These are phyloP conservation scores for Cytospora mali DNA, from an alignment of 2,329 filamentous ascomycete species.

Conservation along the genomic window DNA sequence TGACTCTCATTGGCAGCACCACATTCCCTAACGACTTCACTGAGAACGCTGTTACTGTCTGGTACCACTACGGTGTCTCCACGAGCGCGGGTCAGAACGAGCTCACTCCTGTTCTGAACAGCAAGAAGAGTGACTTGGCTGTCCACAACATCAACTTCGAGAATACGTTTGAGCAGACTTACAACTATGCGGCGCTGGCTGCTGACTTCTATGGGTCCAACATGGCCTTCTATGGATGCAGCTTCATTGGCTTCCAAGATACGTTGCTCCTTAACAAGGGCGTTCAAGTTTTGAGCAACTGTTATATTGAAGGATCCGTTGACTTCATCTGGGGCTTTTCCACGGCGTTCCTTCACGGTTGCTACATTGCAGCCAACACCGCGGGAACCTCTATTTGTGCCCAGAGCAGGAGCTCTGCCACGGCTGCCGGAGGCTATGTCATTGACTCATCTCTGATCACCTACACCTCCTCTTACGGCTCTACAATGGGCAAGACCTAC, in stretches of 20 bases:
- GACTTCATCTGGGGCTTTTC: constrained; percentile 39
- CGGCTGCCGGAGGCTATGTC: constrained; percentile 38
- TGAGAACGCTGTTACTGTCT: constrained; percentile 41
- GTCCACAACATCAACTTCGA: constrained; percentile 54
- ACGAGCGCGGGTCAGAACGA: constrained; percentile 46
- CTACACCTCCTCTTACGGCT: constrained; percentile 30
- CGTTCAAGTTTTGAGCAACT: constrained; percentile 40
- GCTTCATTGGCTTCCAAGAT: constrained; percentile 37
- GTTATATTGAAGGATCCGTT: constrained; percentile 38
- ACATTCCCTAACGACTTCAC: constrained; percentile 40
- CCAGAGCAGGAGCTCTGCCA: constrained; percentile 36
- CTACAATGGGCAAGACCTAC: constrained; percentile 30
- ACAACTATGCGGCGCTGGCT: constrained; percentile 34
- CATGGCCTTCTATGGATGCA: constrained; percentile 38
- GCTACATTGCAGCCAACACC: constrained; percentile 42
- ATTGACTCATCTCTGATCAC: constrained; percentile 37
- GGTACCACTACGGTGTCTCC: constrained; percentile 41
- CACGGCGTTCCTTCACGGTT: constrained; percentile 42
- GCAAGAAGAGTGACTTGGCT: constrained; percentile 48
- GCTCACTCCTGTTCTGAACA: constrained; percentile 47
- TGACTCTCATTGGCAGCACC: constrained; percentile 41
- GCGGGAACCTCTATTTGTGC: constrained; percentile 38
- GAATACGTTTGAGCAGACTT: constrained; percentile 35
- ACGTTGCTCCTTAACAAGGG: constrained; percentile 36
- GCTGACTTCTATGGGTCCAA: constrained; percentile 40